Percentiles rank a stretch among this genome's conserved stretches.
phyloP scores from a whole-genome alignment of 73 alveolate species.

The Symbiodinium natans region DNA sequence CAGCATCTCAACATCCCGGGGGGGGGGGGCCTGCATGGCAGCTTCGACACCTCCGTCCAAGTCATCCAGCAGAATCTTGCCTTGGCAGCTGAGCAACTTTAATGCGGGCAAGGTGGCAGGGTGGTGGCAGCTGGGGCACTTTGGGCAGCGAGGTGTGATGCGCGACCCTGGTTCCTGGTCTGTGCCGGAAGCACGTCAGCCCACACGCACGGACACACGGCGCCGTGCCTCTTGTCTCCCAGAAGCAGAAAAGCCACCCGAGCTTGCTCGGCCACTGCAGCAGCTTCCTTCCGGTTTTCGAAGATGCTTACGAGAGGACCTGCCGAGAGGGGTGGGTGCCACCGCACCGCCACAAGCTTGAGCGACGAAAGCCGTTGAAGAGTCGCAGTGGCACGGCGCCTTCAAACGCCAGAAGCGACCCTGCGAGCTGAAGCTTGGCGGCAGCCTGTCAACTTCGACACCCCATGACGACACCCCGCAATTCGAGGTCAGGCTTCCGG shows the following conservation, averaged over 20 bases:
- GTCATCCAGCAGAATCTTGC: constrained; percentile 49
- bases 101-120: background rate
- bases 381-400: too few relatives aligned
- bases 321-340: too few relatives aligned
- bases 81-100: background rate
- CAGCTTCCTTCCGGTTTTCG: constrained; percentile 32
- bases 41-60: constrained; percentile 61
- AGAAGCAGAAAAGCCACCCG: constrained; percentile 22
- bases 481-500: background rate
- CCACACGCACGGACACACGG: too few relatives aligned
- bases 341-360: too few relatives aligned
- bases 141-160: constrained; percentile 61
- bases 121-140: background rate
- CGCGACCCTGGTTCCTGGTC: constrained; percentile 46
- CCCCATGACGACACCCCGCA: background rate
- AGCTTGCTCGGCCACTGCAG: constrained; percentile 81
- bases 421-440: constrained; percentile 68
- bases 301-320: constrained; percentile 29
- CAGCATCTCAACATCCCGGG: too few relatives aligned
- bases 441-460: background rate
- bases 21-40: constrained; percentile 78
- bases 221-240: constrained; percentile 43
- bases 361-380: too few relatives aligned
- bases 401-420: constrained; percentile 37
- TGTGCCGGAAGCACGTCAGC: too few relatives aligned